phyloP scores from a whole-genome alignment of 768 basidiomycete genomes.

The Termitomyces sp. region DNA sequence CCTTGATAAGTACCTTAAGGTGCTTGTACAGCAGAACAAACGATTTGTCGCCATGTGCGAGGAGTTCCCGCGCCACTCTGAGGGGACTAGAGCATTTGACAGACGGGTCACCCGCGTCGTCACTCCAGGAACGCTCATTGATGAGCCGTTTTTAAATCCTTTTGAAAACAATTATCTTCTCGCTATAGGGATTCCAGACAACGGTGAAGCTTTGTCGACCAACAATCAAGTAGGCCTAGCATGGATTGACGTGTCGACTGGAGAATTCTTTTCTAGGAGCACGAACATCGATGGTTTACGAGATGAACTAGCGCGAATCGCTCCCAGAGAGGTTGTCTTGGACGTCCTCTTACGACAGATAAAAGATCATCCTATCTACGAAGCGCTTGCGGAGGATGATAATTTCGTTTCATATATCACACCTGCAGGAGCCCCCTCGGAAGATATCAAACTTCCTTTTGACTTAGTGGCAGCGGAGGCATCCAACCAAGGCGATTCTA shows the following conservation, averaged over 20 bases:
- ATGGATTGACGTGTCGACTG: constrained; percentile 94
- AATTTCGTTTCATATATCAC: constrained; percentile 52
- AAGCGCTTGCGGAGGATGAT: constrained; percentile 52
- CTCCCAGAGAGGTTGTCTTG: constrained; percentile 82
- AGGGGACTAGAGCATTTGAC: constrained; percentile 63
- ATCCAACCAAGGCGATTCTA: neutral
- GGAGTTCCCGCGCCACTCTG: constrained; percentile 64
- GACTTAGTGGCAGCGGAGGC: neutral
- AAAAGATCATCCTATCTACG: constrained; percentile 45
- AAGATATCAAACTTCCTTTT: neutral
- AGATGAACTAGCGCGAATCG: constrained; percentile 81
- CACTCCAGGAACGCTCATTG: constrained; percentile 92
- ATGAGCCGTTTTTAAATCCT: constrained; percentile 84
- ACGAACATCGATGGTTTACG: constrained; percentile 54
- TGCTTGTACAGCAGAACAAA: constrained; percentile 78
- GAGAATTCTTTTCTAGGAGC: constrained; percentile 83
- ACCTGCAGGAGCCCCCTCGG: constrained; percentile 10
- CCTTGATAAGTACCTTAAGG: constrained; percentile 83
- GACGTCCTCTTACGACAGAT: constrained; percentile 35
- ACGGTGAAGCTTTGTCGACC: constrained; percentile 1
- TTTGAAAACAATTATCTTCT: constrained; percentile 91
- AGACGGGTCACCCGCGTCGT: constrained; percentile 84
- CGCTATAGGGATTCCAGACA: constrained; percentile 43
- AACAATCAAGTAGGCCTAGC: constrained; percentile 61
- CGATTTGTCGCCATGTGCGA: constrained; percentile 93